Conservation (phyloP, 805 yeast species). For the Yamadazyma kitorensis region DNA sequence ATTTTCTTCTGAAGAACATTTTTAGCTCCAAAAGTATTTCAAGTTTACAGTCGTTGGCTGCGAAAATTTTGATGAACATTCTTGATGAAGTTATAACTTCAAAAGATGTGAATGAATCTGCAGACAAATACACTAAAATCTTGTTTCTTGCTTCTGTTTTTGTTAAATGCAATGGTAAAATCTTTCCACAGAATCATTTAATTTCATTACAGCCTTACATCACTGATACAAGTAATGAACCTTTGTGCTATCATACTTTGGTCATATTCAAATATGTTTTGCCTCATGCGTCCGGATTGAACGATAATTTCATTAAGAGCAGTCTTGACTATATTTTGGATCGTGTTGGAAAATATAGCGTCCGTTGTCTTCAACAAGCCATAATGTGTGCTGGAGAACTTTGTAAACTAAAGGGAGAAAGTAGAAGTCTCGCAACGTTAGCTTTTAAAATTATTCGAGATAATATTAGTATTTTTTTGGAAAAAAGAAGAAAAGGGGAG, state of each 20-base stretch:
- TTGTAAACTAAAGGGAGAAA: slow-evolving; percentile 44
- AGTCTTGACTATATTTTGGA: slow-evolving; percentile 53
- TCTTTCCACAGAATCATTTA: slow-evolving; percentile 67
- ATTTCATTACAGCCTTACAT: slow-evolving; percentile 63
- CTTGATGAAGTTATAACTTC: too few species aligned
- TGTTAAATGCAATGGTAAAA: slow-evolving; percentile 48
- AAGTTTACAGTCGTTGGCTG: too few species aligned
- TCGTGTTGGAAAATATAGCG: slow-evolving; percentile 57
- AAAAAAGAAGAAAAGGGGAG: slow-evolving; percentile 11
- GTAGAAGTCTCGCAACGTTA: slow-evolving; percentile 46
- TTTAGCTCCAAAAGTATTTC: too few species aligned
- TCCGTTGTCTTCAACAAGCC: slow-evolving; percentile 66
- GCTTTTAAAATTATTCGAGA: background rate
- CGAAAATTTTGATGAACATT: too few species aligned
- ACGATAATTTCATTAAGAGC: slow-evolving; percentile 47
- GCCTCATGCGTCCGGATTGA: slow-evolving; percentile 41
- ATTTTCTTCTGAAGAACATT: too few species aligned
- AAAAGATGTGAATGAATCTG: too few species aligned
- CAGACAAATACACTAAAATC: too few species aligned
- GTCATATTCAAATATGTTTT: slow-evolving; percentile 53
- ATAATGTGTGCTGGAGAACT: slow-evolving; percentile 66
- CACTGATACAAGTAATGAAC: slow-evolving; percentile 39
- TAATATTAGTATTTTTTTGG: slow-evolving; percentile 17
- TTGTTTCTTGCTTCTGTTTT: slow-evolving; percentile 24
- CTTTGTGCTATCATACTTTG: slow-evolving; percentile 48